A percentile compares a stretch with the other conserved stretches of the same genome.
Evolutionary conservation across 2,329 filamentous ascomycete species (phyloP).

Genomic region (Pseudogymnoascus sp.): DNA sequence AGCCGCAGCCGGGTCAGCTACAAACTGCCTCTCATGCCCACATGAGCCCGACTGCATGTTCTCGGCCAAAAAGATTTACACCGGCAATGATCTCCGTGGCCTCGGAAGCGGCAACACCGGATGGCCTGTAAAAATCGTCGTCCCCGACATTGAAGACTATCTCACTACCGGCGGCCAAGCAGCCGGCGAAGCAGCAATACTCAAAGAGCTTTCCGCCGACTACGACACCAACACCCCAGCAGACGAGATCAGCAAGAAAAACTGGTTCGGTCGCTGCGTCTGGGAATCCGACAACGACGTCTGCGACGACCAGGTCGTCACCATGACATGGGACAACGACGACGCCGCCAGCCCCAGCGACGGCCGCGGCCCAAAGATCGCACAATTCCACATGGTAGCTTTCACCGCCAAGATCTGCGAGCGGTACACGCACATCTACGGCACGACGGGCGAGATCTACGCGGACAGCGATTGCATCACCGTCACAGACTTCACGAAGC

Average conservation of each 20-base stretch:
- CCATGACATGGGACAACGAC: slow-evolving; percentile 78
- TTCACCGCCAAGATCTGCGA: slow-evolving; percentile 83
- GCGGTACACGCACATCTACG: slow-evolving; percentile 78
- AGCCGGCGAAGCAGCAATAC: slow-evolving; percentile 42
- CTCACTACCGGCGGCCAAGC: slow-evolving; percentile 38
- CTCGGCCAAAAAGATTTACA: slow-evolving; percentile 77
- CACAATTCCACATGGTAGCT: slow-evolving; percentile 89
- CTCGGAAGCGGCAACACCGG: slow-evolving; percentile 58
- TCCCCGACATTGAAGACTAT: slow-evolving; percentile 83
- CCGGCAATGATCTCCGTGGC: slow-evolving; percentile 54
- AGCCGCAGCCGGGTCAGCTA: slow-evolving; percentile 61
- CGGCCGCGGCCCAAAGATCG: slow-evolving; percentile 67
- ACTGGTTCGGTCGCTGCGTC: slow-evolving; percentile 92
- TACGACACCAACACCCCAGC: slow-evolving; percentile 45
- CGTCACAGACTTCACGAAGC: slow-evolving; percentile 62
- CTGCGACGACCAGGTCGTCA: slow-evolving; percentile 86
- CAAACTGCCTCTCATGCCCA: slow-evolving; percentile 79
- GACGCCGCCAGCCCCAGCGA: slow-evolving; percentile 14
- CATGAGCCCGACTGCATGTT: slow-evolving; percentile 72
- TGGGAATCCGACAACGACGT: slow-evolving; percentile 92
- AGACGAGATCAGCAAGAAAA: slow-evolving; percentile 42
- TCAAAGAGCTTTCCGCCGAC: slow-evolving; percentile 38
- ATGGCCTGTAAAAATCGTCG: slow-evolving; percentile 87
- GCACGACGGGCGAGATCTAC: slow-evolving; percentile 74
- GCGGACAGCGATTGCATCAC: slow-evolving; percentile 75